Base-by-base conservation (phyloP, 176 grass and related monocot species). In the Aegilops bicornis region DNA sequence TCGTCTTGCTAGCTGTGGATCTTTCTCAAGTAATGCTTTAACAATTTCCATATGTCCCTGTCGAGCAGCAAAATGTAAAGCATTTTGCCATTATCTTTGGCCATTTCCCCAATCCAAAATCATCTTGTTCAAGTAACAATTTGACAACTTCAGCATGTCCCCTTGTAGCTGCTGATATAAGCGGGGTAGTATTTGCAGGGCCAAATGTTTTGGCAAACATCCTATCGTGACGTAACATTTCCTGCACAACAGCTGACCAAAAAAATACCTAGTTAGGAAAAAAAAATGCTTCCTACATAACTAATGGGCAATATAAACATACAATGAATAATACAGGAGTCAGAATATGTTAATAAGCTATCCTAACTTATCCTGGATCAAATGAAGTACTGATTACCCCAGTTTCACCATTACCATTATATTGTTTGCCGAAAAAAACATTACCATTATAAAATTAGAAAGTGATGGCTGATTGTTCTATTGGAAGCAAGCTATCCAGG, bases 51-150 rank as follows among this genome's bases (percentile, higher is more conserved):
- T 72, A 82, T 98, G 97, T 13, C 97, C 96, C 63, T 92, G 93
- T 73, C 96, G 80, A 77, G 93, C 93, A 32, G 94, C 94, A 91
- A 96, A 98, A 94, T 98, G 94, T 78, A 96, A 86, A 78, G 90
- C 92, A 84, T 93, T 96, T 98, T 94, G 3, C 94, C 97, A 45
- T 98, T 98, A 78, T 92, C 88, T 87, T 89, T 94, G 40, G 94
- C 77, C 80, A 96, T 87, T 61, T 98, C 92, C 10, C 74, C 79
- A 96, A 90, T 73, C 88, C 92, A 39, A 83, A 92, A 87, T 96
- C 92, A 73, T 91, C 91, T 65, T 94, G 70, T 80, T 91, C 90
- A 14, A 98, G 61, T 69, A 98, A 82, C 43, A 94, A 40, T n/a
- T 91, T 87, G 59, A 94, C 87, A 54, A 94, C 87, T 84, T 91